Percentiles rank a stretch among this genome's conserved stretches.
Conservation (phyloP, 768 basidiomycete genomes). For the Leccinum sublutescens region DNA sequence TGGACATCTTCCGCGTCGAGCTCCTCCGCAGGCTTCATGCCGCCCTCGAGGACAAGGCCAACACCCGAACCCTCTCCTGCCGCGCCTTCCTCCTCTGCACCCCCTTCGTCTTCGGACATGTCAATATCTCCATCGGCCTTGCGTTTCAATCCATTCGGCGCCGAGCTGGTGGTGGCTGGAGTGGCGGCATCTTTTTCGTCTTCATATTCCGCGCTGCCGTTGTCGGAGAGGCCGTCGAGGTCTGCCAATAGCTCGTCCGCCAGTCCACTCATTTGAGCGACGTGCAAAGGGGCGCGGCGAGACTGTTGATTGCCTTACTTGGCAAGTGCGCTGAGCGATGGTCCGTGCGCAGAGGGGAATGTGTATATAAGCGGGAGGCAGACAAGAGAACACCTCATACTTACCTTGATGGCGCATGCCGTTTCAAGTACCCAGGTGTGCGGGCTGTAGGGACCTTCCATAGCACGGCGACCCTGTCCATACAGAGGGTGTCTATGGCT, state of each 20-base stretch:
- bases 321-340: constrained; percentile 5
- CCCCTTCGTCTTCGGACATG: constrained; percentile 56
- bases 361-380: constrained; percentile 31
- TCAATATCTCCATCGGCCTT: constrained; percentile 56
- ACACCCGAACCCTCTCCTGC: constrained; percentile 43
- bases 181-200: constrained; percentile 35
- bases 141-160: constrained; percentile 51
- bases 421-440: constrained; percentile 55
- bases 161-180: constrained; percentile 18
- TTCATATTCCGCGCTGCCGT: constrained; percentile 49
- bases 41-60: constrained; percentile 77
- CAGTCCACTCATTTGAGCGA: constrained; percentile 63
- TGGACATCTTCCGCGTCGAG: constrained; percentile 92
- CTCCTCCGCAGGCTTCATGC: constrained; percentile 92
- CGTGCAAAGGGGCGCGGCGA: not conserved
- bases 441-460: constrained; percentile 50
- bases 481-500: constrained; percentile 43
- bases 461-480: constrained; percentile 58
- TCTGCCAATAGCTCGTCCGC: constrained; percentile 94
- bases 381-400: constrained; percentile 39
- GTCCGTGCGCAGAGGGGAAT: constrained; percentile 22
- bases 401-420: constrained; percentile 62
- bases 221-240: constrained; percentile 82
- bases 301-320: constrained; percentile 8
- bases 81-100: constrained; percentile 38